Evolutionary conservation across 441 rosid genomes (phyloP).

Genomic region (Theobroma grandiflorum): DNA sequence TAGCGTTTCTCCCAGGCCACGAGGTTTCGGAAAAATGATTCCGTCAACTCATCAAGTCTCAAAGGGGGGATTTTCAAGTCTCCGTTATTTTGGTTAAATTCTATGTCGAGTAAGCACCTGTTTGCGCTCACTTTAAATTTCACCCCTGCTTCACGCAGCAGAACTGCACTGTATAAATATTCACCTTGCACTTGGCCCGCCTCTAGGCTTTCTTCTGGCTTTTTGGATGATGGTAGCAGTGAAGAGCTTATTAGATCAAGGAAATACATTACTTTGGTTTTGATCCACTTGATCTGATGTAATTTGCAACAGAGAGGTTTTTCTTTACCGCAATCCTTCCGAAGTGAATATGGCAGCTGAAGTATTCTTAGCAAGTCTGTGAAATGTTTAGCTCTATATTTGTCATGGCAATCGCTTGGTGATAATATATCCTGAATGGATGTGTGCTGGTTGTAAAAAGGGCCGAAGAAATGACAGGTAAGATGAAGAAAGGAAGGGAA

Average conservation of each 20-base stretch:
- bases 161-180: neutral
- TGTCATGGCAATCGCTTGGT: neutral
- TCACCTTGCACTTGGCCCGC: neutral
- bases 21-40: constrained; percentile 7
- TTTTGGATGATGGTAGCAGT: neutral
- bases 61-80: constrained; percentile 16
- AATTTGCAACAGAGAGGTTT: neutral
- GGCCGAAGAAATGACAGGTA: neutral
- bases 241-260: too few species aligned
- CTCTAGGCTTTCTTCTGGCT: neutral
- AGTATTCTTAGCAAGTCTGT: too few species aligned
- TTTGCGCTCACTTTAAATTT: neutral
- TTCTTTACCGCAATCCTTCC: neutral
- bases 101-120: constrained; percentile 8
- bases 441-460: neutral
- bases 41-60: neutral
- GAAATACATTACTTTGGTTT: too few species aligned
- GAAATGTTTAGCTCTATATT: neutral
- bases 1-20: constrained; percentile 27
- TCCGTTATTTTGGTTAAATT: neutral
- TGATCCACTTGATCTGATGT: too few species aligned
- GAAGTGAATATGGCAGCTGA: neutral
- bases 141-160: constrained; percentile 8
- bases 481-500: neutral
- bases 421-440: neutral